phyloP scores from a whole-genome alignment of 345 rosid genomes.

The Microcos paniculata region DNA sequence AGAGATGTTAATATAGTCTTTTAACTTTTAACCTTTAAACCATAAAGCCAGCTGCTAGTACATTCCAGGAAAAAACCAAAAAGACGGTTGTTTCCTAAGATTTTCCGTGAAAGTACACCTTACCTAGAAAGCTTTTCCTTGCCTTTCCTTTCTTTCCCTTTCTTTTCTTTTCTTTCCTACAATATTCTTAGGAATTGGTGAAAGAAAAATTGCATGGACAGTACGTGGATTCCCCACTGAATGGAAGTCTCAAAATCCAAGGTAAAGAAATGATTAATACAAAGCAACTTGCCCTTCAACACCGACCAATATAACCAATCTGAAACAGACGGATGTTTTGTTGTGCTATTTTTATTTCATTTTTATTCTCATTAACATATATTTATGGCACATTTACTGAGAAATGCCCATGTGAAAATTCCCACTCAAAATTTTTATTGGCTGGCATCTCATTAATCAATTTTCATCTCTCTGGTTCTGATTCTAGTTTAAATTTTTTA shows the following conservation, averaged over 20 bases:
- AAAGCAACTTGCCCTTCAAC: constrained; percentile 28
- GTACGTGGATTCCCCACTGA: constrained; percentile 30
- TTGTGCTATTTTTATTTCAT: constrained; percentile 2
- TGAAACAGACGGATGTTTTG: constrained; percentile 57
- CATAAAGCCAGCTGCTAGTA: constrained; percentile 9
- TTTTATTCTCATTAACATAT: constrained; percentile 19
- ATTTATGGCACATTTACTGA: constrained; percentile 35
- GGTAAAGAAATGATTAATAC: constrained; percentile 15
- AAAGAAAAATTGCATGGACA: constrained; percentile 15
- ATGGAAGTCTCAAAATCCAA: constrained; percentile 15
- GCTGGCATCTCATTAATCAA: constrained; percentile 17
- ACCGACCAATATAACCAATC: constrained; percentile 68
- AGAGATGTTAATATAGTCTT: too few relatives aligned
- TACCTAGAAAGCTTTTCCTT: neutral
- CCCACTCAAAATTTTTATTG: constrained; percentile 18
- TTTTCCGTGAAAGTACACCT: neutral
- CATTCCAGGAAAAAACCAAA: constrained; percentile 13
- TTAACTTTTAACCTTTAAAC: too few relatives aligned
- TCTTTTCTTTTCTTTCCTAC: neutral
- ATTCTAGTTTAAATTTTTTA: neutral
- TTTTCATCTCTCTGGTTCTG: neutral
- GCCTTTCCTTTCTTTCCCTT: neutral
- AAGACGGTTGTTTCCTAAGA: constrained; percentile 15
- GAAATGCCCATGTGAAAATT: constrained; percentile 44
- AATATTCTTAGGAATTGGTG: neutral